A percentile compares a stretch with the other conserved stretches of the same genome.
Evolutionary conservation across 345 rosid genomes (phyloP).

Genomic region (Kandelia obovata): DNA sequence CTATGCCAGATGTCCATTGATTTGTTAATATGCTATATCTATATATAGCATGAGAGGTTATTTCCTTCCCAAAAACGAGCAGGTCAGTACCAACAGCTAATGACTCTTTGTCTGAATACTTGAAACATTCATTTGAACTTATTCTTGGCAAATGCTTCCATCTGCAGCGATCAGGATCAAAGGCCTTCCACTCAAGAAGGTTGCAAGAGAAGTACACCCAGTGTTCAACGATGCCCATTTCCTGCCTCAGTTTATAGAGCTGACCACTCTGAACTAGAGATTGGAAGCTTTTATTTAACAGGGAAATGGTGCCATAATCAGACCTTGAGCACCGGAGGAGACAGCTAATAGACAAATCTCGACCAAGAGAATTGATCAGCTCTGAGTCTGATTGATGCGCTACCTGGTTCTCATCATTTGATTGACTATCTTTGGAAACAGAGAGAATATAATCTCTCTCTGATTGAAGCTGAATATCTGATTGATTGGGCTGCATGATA

Average conservation of each 20-base stretch:
- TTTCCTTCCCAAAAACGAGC: constrained; percentile 39
- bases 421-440: not conserved
- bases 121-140: constrained; percentile 39
- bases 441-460: constrained; percentile 1
- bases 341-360: constrained; percentile 58
- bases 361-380: constrained; percentile 56
- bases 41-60: constrained; percentile 28
- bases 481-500: not conserved
- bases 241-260: constrained; percentile 35
- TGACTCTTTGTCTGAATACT: constrained; percentile 43
- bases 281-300: constrained; percentile 33
- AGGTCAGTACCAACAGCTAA: constrained; percentile 46
- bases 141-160: constrained; percentile 75
- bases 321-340: constrained; percentile 58
- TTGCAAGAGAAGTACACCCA: constrained; percentile 84
- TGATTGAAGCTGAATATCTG: not conserved
- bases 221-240: constrained; percentile 36
- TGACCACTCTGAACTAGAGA: constrained; percentile 29
- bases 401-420: constrained; percentile 14
- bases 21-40: constrained; percentile 40
- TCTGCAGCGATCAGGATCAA: constrained; percentile 52
- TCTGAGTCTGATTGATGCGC: constrained; percentile 38
- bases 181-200: constrained; percentile 72
- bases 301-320: constrained; percentile 37
- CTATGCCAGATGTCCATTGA: constrained; percentile 36